Percentiles rank a stretch among this genome's conserved stretches.
These are phyloP conservation scores for Sordariomycetes sp. DNA, from an alignment of 2,329 filamentous ascomycete genomes.

Conservation along the genomic window DNA sequence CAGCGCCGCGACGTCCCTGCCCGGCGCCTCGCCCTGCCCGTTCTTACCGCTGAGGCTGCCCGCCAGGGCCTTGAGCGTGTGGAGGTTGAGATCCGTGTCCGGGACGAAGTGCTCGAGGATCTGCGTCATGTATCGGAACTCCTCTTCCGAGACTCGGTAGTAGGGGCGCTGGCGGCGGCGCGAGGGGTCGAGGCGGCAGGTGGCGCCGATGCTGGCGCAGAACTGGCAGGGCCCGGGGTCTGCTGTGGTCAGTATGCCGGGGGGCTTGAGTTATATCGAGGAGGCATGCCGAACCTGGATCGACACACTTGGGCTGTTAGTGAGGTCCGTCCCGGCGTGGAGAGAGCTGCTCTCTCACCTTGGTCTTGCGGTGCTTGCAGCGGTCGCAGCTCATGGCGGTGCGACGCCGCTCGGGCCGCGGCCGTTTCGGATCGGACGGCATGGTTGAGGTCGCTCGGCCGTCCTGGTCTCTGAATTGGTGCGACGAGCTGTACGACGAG, in stretches of 20 bases:
- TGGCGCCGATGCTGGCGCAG: slow-evolving; percentile 14
- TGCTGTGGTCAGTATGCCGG: slow-evolving; percentile 1
- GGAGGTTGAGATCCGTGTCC: slow-evolving; percentile 13
- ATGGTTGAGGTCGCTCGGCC: neutral
- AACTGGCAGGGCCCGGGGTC: slow-evolving; percentile 17
- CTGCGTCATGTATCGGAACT: slow-evolving; percentile 17
- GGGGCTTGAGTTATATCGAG: slow-evolving; percentile 8
- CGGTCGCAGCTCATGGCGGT: slow-evolving; percentile 18
- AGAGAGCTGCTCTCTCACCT: slow-evolving; percentile 9
- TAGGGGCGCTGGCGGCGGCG: slow-evolving; percentile 17
- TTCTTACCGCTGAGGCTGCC: neutral
- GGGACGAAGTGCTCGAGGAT: slow-evolving; percentile 16
- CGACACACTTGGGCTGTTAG: neutral
- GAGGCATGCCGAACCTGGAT: neutral
- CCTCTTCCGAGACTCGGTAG: slow-evolving; percentile 17
- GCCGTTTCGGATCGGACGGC: neutral
- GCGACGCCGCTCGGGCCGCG: slow-evolving; percentile 10
- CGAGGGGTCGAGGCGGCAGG: slow-evolving; percentile 15
- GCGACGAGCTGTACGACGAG: neutral
- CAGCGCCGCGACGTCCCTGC: neutral
- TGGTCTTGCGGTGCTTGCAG: slow-evolving; percentile 17
- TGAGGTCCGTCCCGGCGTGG: neutral
- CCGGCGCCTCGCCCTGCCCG: neutral
- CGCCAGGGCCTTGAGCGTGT: slow-evolving; percentile 9
- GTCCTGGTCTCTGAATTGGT: neutral